Base-by-base conservation (phyloP, 495 filamentous ascomycete species). In the Neurospora hispaniola region DNA sequence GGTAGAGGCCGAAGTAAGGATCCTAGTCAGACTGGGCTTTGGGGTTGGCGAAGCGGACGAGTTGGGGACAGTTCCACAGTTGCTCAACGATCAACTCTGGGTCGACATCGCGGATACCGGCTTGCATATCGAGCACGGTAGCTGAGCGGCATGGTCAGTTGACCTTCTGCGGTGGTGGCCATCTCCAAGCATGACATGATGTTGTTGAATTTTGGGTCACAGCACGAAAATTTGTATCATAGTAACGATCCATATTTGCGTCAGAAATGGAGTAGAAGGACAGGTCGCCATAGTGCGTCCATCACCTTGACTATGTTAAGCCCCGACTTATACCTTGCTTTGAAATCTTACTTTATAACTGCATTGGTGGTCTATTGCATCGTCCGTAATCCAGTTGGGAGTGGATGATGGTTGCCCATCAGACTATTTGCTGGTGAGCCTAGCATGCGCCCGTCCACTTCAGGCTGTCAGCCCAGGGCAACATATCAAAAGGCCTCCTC, bases 1-100 rank as follows among this genome's bases (percentile, higher is more conserved):
- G 23, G 23, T 74, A 76, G 48, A 72, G 72, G 2, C 66, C n/a
- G 11, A 70, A 48, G 14, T 74, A 76, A 0, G 71, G 39, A 16
- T 68, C 23, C 20, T 54, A 54, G 10, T 54, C 46, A 4, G 46
- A 6, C 2, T 54, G 46, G 10, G 11, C 46, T 14, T 27, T 27
- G 0, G 10, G 11, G 2, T 54, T 54, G 46, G 46, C 11, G 0
- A 8, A 27, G 46, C 11, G 46, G 5, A 27, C 20, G 20, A 3
- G 20, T 27, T 27, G n/a, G 46, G 11, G 20, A 3, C 20, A 14
- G 5, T 54, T 54, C 10, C 20, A 54, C 4, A 27, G 5, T 0
- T 54, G 20, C 12, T 54, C 20, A 0, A 27, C 10, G 2, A 59
- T 59, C 1, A 27, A 59, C 20, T 59, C 48, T 59, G 48, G 11